A percentile compares a stretch with the other conserved stretches of the same genome.
Conservation (phyloP, 73 alveolate species). For the Effrenium voratum region DNA sequence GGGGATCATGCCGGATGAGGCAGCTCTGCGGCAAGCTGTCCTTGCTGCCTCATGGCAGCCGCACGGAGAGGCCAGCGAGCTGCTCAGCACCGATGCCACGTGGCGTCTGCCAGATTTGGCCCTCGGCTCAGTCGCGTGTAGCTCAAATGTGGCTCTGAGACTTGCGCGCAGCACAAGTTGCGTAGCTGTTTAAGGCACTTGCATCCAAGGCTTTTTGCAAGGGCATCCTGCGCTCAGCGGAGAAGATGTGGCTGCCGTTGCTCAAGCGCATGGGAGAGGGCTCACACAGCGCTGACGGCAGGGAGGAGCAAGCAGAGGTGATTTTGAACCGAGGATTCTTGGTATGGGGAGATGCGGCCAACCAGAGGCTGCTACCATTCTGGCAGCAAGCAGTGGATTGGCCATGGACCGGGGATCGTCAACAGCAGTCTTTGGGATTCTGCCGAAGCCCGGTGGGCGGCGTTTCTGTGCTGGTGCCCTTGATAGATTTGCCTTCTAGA, state of each 20-base stretch:
- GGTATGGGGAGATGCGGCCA: conserved; percentile 63
- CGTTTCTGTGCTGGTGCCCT: conserved; percentile 55
- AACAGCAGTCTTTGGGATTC: not conserved
- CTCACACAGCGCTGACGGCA: not conserved
- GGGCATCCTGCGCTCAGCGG: conserved; percentile 67
- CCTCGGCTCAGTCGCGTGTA: not conserved
- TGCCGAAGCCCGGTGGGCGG: conserved; percentile 31
- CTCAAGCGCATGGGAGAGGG: not conserved
- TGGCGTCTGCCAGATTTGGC: conserved; percentile 87
- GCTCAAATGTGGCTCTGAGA: not conserved
- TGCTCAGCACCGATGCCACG: conserved; percentile 77
- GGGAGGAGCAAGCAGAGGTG: not conserved
- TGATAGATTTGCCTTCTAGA: conserved; percentile 54
- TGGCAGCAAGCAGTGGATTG: not conserved
- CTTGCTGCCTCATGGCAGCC: conserved; percentile 68
- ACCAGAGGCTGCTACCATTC: not conserved
- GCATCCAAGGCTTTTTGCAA: conserved; percentile 33
- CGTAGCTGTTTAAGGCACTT: not conserved
- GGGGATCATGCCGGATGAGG: conserved; percentile 85
- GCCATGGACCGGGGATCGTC: conserved; percentile 24
- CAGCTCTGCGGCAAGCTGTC: conserved; percentile 42
- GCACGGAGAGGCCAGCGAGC: conserved; percentile 22
- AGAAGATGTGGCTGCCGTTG: conserved; percentile 79
- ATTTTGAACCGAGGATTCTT: conserved; percentile 39
- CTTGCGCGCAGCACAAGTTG: not conserved